phyloP scores from a whole-genome alignment of 2,329 filamentous ascomycete genomes.

The Bipolaris sorokiniana region DNA sequence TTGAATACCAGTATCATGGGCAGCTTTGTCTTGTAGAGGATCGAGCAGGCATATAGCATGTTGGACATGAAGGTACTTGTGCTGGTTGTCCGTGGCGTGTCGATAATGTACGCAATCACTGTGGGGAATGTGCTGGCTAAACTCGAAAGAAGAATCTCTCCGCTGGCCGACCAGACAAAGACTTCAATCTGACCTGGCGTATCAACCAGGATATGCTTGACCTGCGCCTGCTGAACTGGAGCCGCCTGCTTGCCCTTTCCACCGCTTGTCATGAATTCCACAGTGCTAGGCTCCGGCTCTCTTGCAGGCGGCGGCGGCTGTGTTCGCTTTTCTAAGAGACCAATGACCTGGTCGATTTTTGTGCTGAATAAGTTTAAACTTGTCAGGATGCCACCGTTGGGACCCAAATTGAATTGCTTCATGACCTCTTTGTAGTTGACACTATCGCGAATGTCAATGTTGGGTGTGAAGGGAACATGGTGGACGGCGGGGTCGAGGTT shows the following conservation, averaged over 20 bases:
- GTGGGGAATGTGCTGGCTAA: slow-evolving; percentile 94
- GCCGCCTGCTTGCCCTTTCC: slow-evolving; percentile 35
- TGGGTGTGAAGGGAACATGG: slow-evolving; percentile 91
- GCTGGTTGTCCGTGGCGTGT: slow-evolving; percentile 89
- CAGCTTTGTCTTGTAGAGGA: slow-evolving; percentile 97
- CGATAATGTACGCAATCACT: slow-evolving; percentile 95
- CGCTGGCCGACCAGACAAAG: slow-evolving; percentile 97
- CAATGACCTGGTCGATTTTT: slow-evolving; percentile 94
- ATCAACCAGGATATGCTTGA: slow-evolving; percentile 86
- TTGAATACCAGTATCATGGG: slow-evolving; percentile 99
- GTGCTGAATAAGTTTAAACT: slow-evolving; percentile 96
- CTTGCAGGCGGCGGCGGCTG: slow-evolving; percentile 54
- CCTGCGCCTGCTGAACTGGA: slow-evolving; percentile 61
- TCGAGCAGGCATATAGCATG: slow-evolving; percentile 98
- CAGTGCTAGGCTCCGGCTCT: slow-evolving; percentile 40
- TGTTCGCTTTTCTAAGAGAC: slow-evolving; percentile 86
- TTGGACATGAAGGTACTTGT: slow-evolving; percentile 99
- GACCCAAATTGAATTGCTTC: slow-evolving; percentile 97
- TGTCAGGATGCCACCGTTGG: slow-evolving; percentile 95
- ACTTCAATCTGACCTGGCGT: slow-evolving; percentile 98
- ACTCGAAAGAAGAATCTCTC: slow-evolving; percentile 90
- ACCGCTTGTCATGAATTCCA: slow-evolving; percentile 46
- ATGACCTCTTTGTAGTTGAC: slow-evolving; percentile 99
- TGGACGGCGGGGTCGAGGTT: slow-evolving; percentile 96
- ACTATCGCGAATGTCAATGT: slow-evolving; percentile 98